Evolutionary conservation across 73 alveolate species (phyloP).

Genomic region (Paramecium tetraurelia): DNA sequence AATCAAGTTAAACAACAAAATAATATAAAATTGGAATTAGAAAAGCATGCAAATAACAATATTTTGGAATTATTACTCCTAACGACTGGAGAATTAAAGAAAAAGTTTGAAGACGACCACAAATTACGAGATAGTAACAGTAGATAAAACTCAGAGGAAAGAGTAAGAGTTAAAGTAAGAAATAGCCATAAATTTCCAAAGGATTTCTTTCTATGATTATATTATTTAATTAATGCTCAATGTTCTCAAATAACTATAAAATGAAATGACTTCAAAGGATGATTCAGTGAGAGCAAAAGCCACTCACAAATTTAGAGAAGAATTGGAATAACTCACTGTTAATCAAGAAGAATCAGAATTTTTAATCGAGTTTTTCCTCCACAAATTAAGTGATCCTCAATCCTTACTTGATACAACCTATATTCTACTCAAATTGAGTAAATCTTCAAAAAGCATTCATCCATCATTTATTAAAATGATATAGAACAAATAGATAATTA

Average conservation of each 20-base stretch:
- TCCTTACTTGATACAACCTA: not conserved
- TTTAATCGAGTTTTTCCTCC: not conserved
- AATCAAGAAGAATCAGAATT: not conserved
- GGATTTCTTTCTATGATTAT: constrained; percentile 39
- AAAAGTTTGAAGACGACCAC: not conserved
- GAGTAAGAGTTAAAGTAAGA: not conserved
- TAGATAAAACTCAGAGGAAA: not conserved
- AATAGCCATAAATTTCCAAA: not conserved
- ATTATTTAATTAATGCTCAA: not conserved
- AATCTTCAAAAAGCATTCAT: not conserved
- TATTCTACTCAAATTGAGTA: not conserved
- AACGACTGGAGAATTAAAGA: constrained; percentile 36
- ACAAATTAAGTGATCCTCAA: not conserved
- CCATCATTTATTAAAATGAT: not conserved
- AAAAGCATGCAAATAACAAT: not conserved
- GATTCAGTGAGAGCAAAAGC: not conserved
- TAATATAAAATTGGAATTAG: not conserved
- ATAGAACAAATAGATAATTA: not conserved
- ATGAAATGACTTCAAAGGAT: not conserved
- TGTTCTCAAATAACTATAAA: not conserved
- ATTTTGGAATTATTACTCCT: constrained; percentile 30
- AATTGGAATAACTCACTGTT: not conserved
- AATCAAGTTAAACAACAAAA: not conserved
- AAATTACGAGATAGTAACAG: not conserved
- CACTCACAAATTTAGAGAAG: not conserved